Evolutionary conservation across 352 stramenopile genomes (phyloP), one percentile per base, ranked within the genome.

Genomic region (Saprolegnia diclina): DNA sequence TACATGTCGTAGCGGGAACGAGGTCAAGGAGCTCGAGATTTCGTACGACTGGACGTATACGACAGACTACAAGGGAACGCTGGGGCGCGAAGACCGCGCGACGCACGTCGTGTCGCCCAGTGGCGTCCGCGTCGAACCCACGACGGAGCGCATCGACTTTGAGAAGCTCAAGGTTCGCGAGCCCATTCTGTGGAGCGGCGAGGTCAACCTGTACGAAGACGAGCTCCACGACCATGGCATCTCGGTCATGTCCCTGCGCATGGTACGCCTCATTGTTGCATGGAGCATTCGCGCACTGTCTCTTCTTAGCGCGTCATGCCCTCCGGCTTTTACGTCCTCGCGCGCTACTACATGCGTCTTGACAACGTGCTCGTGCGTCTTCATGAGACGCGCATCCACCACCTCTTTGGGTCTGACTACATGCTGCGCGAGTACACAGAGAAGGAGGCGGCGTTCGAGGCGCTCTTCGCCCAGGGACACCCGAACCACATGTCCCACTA

Each of bases 21-120:
- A 89, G 6, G 82, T 93, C n/a, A 93, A 91, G 70, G 82, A 90
- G 68, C 73, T 93, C 32, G 75, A 90, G 59, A 91, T 93, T 52
- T 77, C 82, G 59, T 93, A 91, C 69, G 85, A 93, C 66, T 93
- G 85, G 85, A 93, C 85, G 38, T 93, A 84, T 76, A 81, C 85
- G 62, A 93, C 81, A 7, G 78, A 91, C 73, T 93, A 93, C 73
- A 89, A 90, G 74, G 85, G 85, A 42, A 90, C 79, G 45, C 56
- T 90, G 35, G 82, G 87, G 67, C 82, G 77, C 18, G 44, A 89
- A 11, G 26, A 69, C 26, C 29, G n/a, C 35, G 46, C 24, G 19
- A 59, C 11, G 24, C n/a, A 67, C 14, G 63, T 22, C 16, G 69
- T 50, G 5, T 74, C 48, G 21, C 38, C 32, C 32, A 5, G 37